Conservation (phyloP, 257 asterid species). For the Primulina eburnea region DNA sequence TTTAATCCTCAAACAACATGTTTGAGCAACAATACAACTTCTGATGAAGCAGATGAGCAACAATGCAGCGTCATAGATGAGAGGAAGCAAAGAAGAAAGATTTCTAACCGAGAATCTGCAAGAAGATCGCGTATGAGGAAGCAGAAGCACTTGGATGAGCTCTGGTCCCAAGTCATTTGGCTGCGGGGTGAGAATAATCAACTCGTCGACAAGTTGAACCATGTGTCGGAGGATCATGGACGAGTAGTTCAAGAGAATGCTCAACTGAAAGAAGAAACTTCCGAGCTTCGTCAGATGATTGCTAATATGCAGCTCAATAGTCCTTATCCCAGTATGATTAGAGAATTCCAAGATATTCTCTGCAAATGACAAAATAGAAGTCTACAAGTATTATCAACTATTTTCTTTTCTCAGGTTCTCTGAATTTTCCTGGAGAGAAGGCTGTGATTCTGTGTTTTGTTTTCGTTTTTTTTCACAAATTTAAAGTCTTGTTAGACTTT, state of each 20-base stretch:
- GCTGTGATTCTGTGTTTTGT: neutral
- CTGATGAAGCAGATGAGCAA: slow-evolving; percentile 83
- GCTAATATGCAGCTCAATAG: slow-evolving; percentile 54
- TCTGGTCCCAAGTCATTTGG: slow-evolving; percentile 82
- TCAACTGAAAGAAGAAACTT: slow-evolving; percentile 66
- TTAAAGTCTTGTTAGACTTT: neutral
- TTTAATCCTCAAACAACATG: slow-evolving; percentile 49
- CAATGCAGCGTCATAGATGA: slow-evolving; percentile 62
- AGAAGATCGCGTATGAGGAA: slow-evolving; percentile 90
- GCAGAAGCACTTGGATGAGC: slow-evolving; percentile 87
- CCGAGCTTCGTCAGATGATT: slow-evolving; percentile 72
- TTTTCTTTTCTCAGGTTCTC: neutral
- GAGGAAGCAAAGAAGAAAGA: slow-evolving; percentile 84
- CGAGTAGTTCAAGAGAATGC: slow-evolving; percentile 59
- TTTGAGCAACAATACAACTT: slow-evolving; percentile 82
- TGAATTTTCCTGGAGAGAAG: neutral
- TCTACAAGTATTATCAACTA: neutral
- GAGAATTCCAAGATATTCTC: slow-evolving; percentile 41
- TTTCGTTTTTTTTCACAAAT: too few species aligned
- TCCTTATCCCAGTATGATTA: slow-evolving; percentile 40
- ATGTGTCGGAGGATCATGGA: slow-evolving; percentile 55
- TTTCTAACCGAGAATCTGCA: slow-evolving; percentile 87
- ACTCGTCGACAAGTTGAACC: slow-evolving; percentile 62
- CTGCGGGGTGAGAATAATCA: slow-evolving; percentile 77
- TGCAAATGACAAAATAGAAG: neutral